Evolutionary conservation across 2,329 filamentous ascomycete genomes (phyloP).

Genomic region (Lomentospora prolificans): DNA sequence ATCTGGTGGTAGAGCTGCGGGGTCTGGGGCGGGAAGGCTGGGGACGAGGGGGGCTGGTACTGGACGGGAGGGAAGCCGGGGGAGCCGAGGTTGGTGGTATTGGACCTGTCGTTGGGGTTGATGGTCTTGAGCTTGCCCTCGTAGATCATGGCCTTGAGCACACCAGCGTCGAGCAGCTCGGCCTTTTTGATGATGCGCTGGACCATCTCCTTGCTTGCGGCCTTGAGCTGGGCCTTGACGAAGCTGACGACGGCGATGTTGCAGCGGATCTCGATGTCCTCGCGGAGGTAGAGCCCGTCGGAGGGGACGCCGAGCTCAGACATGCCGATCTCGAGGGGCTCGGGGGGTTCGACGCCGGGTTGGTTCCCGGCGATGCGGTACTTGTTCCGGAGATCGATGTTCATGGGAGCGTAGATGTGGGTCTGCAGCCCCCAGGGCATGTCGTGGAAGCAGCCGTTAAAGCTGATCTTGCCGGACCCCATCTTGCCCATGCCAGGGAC

Average conservation of each 20-base stretch:
- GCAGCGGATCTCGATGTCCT: conserved; percentile 62
- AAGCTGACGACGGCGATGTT: conserved; percentile 56
- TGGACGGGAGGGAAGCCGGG: background rate
- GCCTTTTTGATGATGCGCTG: conserved; percentile 62
- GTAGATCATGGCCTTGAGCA: conserved; percentile 58
- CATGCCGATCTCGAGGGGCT: conserved; percentile 51
- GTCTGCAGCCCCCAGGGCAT: conserved; percentile 64
- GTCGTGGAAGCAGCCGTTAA: conserved; percentile 64
- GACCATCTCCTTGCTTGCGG: conserved; percentile 58
- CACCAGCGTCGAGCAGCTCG: conserved; percentile 56
- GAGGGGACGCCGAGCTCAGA: conserved; percentile 47
- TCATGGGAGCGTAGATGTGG: conserved; percentile 60
- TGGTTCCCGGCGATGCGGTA: conserved; percentile 62
- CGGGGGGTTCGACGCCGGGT: conserved; percentile 51
- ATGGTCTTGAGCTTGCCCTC: conserved; percentile 52
- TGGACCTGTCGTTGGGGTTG: conserved; percentile 41
- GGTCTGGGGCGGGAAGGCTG: conserved; percentile 16
- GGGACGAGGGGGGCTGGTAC: conserved; percentile 18
- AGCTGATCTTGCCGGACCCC: conserved; percentile 55
- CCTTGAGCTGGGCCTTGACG: conserved; percentile 57
- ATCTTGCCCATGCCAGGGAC: conserved; percentile 56
- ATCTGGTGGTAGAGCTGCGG: conserved; percentile 15
- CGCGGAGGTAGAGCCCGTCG: conserved; percentile 57
- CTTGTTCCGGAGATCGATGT: conserved; percentile 56
- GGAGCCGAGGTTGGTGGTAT: conserved; percentile 11